Evolutionary conservation across 257 asterid species (phyloP).

Genomic region (Dorcoceras hygrometricum): DNA sequence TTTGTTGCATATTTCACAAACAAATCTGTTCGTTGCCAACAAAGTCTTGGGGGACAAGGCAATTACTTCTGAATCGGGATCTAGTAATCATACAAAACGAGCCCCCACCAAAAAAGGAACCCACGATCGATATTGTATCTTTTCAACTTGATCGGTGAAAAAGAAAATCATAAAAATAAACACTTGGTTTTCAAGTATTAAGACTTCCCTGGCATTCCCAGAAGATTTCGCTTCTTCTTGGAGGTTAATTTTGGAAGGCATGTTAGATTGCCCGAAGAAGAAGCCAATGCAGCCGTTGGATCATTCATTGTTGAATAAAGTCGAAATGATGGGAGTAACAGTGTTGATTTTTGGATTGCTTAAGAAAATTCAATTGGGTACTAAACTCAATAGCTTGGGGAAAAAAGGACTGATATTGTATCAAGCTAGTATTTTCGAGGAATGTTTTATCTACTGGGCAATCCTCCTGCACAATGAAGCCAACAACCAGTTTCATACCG

Average conservation of each 20-base stretch:
- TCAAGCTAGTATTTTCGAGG: too few species aligned
- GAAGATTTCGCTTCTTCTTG: not conserved
- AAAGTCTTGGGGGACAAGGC: constrained; percentile 45
- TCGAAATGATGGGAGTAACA: too few species aligned
- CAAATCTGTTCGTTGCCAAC: constrained; percentile 52
- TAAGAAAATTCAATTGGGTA: too few species aligned
- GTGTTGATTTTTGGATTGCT: too few species aligned
- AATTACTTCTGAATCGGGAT: constrained; percentile 57
- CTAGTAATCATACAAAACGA: constrained; percentile 20
- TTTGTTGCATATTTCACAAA: constrained; percentile 54
- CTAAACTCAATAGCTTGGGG: too few species aligned
- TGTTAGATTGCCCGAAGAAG: not conserved
- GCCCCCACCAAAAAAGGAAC: not conserved
- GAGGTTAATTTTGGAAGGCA: not conserved
- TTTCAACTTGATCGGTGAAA: not conserved
- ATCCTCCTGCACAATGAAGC: too few species aligned
- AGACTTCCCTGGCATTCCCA: not conserved
- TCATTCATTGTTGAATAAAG: not conserved
- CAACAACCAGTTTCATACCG: too few species aligned
- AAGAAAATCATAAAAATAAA: not conserved
- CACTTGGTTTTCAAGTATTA: not conserved
- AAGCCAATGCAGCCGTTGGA: not conserved
- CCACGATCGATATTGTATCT: not conserved
- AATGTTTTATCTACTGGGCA: too few species aligned
- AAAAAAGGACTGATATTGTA: too few species aligned